Base-by-base conservation (phyloP, 1,139 yeast genomes). In the Kodamaea alishanica region DNA sequence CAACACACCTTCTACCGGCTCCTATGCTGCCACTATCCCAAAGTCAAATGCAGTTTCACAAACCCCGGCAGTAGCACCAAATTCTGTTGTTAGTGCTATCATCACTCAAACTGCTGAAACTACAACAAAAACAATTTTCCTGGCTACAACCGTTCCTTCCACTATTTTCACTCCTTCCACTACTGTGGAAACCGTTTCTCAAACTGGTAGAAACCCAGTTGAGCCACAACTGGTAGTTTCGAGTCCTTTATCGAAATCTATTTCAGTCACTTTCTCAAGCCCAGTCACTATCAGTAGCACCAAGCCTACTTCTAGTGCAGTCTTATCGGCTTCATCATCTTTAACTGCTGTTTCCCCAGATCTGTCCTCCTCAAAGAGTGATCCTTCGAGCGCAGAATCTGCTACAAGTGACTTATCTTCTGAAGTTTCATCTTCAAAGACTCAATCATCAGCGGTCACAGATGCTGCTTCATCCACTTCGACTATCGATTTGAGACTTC, bases 201-300 rank as follows among this genome's bases (percentile, higher is more conserved):
- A 48, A n/a, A 54, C 65, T 1, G 46, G 46, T 25, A 40, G 49
- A 24, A 51, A 65, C 39, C 72, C 72, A 6, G 55, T 64, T 35
- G 46, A 51, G 8, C 55, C 67, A 6, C 50, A 55, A 8, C 37
- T 58, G 6, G 58, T 54, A 2, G 47, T 48, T 8, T 42, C 54
- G 2, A 42, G 45, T 26, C 30, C 49, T 6, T 42, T 49, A 37
- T n/a, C 33, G 12, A 23, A 38, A 7, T 39, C 50, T 9, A 47
- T 54, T 34, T 34, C 42, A 20, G 34, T 42, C 25, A 22, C 37
- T 8, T 45, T 38, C 32, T 23, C 46, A 10, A 27, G 25, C n/a
- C 35, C 35, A 4, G 43, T 46, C 9, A 43, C 49, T 3, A 27
- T 46, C 28, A 24, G 20, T 9, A 10, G 26, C 35, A 5, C 29